Base-by-base conservation (phyloP, 2,329 filamentous ascomycete species). In the Shiraia sp. region DNA sequence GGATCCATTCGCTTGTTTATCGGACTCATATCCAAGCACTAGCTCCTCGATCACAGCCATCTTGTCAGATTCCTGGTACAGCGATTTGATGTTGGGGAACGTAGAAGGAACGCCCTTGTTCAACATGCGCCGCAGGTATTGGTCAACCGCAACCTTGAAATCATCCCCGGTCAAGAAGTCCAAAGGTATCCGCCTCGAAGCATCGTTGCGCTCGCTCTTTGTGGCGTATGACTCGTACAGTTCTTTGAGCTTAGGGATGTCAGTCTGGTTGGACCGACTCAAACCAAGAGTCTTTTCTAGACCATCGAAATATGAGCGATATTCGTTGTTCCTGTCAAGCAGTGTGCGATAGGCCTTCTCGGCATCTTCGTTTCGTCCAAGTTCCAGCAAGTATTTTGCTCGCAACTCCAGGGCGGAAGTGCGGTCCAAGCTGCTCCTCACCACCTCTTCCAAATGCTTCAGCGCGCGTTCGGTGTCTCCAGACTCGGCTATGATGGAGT, bases 31-130 rank as follows among this genome's bases (percentile, higher is more conserved):
- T 37, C 87, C 82, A 57, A 93, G 82, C 2, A 88, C 90, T 28
- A 97, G 70, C 26, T 83, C 77, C 51, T 86, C 82, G 28, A 99
- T 80, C 0, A 78, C 80, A n/a, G 86, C 78, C 65, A 86, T 88
- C 76, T 99, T 99, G 55, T 73, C 79, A 1, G 79, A 55, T 66
- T 96, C 85, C 10, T 78, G 78, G 74, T 97, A 99, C 15, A 99
- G 79, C 54, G 95, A 85, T 75, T 99, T 99, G 47, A 99, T 79
- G 70, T 97, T 99, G 25, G 90, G 90, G 71, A 99, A 99, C 3
- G 92, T 91, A 2, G 93, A 99, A 1, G 93, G 92, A 3, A 97
- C 88, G 9, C 92, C 93, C 72, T 92, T 95, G 69, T 87, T 84
- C 42, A 99, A 78, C 87, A 95, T 95, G 22, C 86, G 79, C 36